Conservation (phyloP, 257 asterid genomes). For the Solanum corneliomulleri region DNA sequence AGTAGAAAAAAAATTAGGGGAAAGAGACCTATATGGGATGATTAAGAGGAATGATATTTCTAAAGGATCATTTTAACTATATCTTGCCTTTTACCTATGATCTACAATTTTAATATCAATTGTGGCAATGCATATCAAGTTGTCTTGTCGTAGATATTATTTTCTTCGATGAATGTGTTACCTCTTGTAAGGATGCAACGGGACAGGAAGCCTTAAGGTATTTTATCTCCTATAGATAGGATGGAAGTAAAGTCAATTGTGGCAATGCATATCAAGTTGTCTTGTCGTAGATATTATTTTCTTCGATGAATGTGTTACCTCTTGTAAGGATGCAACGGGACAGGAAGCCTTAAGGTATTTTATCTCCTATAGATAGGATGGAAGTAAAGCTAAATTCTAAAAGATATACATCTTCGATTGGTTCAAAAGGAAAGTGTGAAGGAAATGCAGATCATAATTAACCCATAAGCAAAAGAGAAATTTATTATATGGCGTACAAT, state of each 20-base stretch:
- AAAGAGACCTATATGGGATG: no score
- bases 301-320: no score
- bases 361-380: no score
- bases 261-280: no score
- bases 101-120: not conserved
- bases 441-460: not conserved
- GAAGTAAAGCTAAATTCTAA: not conserved
- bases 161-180: not conserved
- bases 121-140: not conserved
- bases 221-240: not conserved
- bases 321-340: no score
- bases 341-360: no score
- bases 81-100: constrained; percentile 20
- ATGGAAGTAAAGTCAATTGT: no score
- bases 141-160: not conserved
- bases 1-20: not conserved
- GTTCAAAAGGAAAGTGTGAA: not conserved
- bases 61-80: no score
- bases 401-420: not conserved
- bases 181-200: not conserved
- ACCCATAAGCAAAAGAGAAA: not conserved
- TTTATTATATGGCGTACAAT: not conserved
- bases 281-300: no score
- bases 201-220: not conserved
- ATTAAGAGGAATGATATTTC: no score